Evolutionary conservation across 2,329 filamentous ascomycete genomes (phyloP).

Genomic region (Ascochyta fabae): DNA sequence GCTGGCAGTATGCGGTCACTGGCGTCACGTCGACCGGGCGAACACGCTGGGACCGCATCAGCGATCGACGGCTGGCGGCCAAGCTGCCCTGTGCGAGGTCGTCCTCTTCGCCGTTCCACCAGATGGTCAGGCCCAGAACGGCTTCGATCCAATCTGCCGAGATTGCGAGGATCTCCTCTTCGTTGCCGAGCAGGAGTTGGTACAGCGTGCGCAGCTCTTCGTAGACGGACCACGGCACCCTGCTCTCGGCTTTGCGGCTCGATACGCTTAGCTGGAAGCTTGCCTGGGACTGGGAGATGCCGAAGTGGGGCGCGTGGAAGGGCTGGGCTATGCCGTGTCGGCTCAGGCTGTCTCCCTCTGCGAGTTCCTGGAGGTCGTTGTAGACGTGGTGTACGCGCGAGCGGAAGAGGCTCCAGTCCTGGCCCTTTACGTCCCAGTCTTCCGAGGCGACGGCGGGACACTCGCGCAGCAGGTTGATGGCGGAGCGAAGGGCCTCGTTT

Average conservation of each 20-base stretch:
- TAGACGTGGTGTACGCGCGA: constrained; percentile 73
- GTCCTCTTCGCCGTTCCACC: constrained; percentile 83
- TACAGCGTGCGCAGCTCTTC: constrained; percentile 83
- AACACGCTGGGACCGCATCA: constrained; percentile 50
- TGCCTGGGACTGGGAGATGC: constrained; percentile 54
- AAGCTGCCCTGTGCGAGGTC: constrained; percentile 52
- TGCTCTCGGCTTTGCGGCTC: constrained; percentile 78
- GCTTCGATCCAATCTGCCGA: constrained; percentile 94
- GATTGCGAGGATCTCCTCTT: constrained; percentile 75
- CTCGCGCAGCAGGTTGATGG: constrained; percentile 71
- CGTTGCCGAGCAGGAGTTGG: constrained; percentile 77
- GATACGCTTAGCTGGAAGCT: constrained; percentile 70
- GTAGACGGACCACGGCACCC: constrained; percentile 89
- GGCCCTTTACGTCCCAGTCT: constrained; percentile 83
- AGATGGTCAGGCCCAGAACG: constrained; percentile 79
- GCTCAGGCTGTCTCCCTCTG: constrained; percentile 71
- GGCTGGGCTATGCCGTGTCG: constrained; percentile 51
- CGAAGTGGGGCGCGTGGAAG: constrained; percentile 52
- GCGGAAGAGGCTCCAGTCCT: constrained; percentile 85
- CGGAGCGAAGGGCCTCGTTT: constrained; percentile 71
- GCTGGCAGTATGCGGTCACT: constrained; percentile 74
- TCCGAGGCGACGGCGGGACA: constrained; percentile 71
- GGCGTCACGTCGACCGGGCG: constrained; percentile 59
- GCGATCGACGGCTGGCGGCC: constrained; percentile 52
- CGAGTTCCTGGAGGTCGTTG: constrained; percentile 75